Percentiles rank a stretch among this genome's conserved stretches.
phyloP scores from a whole-genome alignment of 2,329 filamentous ascomycete genomes.

The Chrysoporthe austroafricana region DNA sequence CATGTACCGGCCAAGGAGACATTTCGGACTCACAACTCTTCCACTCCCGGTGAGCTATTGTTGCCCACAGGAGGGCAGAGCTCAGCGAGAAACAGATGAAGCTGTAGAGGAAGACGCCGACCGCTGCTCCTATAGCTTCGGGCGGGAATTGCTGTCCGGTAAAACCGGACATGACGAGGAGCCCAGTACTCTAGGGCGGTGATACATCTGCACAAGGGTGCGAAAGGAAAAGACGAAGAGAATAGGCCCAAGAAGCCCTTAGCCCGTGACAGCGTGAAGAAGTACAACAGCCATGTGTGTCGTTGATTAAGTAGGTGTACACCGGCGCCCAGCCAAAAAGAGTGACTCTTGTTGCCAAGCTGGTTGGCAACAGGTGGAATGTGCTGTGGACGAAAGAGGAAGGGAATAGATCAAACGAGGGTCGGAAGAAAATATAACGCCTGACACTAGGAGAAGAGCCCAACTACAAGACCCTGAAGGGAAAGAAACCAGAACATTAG shows the following conservation, averaged over 20 bases:
- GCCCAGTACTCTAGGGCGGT: slow-evolving; percentile 5
- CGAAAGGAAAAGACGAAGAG: background rate
- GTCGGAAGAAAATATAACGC: background rate
- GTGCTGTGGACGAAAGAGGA: background rate
- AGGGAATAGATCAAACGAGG: slow-evolving; percentile 9
- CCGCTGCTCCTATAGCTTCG: slow-evolving; percentile 23
- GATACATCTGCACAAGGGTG: slow-evolving; percentile 16
- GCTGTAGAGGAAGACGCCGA: slow-evolving; percentile 25
- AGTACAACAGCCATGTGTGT: background rate
- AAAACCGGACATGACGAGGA: slow-evolving; percentile 23
- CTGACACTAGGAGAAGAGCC: background rate
- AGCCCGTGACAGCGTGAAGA: too few species aligned
- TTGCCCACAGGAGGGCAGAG: slow-evolving; percentile 23
- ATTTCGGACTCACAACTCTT: slow-evolving; percentile 44
- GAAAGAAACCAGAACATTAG: background rate
- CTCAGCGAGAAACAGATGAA: slow-evolving; percentile 24
- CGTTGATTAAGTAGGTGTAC: background rate
- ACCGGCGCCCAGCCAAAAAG: background rate
- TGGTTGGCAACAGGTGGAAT: background rate
- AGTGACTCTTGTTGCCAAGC: background rate
- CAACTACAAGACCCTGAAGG: background rate
- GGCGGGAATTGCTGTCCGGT: slow-evolving; percentile 21
- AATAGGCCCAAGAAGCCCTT: background rate
- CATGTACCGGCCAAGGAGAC: background rate
- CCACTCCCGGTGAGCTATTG: slow-evolving; percentile 36